phyloP scores from a whole-genome alignment of 306 rosid genomes.

The Acacia melanoxylon region DNA sequence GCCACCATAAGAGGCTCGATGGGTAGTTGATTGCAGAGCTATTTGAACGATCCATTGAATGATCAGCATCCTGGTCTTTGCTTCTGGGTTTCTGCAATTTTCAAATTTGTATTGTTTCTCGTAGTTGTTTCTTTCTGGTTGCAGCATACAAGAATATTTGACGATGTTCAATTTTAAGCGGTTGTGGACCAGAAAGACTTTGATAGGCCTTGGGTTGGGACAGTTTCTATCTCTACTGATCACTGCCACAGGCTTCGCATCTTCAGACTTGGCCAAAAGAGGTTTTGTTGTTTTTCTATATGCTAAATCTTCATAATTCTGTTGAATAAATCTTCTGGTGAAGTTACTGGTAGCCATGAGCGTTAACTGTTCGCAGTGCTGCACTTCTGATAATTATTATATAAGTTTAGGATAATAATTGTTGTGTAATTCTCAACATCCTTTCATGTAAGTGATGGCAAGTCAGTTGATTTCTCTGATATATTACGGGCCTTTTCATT shows the following conservation, averaged over 20 bases:
- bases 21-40: not conserved
- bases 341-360: not conserved
- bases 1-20: not conserved
- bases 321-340: not conserved
- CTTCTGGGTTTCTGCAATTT: conserved; percentile 19
- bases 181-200: conserved; percentile 63
- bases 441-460: not conserved
- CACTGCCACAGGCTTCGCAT: conserved; percentile 86
- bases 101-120: not conserved
- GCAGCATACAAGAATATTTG: not conserved
- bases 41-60: not conserved
- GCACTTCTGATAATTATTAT: not conserved
- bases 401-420: not conserved
- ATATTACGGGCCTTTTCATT: not conserved
- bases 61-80: not conserved
- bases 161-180: conserved; percentile 38
- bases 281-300: conserved; percentile 35
- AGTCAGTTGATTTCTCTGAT: not conserved
- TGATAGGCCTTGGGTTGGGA: conserved; percentile 87
- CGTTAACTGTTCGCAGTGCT: not conserved
- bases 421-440: not conserved
- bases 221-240: conserved; percentile 86
- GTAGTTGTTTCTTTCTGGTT: conserved; percentile 2
- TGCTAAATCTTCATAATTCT: not conserved
- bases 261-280: conserved; percentile 83